Percentiles rank a stretch among this genome's conserved stretches.
These are phyloP conservation scores for Penicillium brevicompactum DNA, from an alignment of 2,329 filamentous ascomycete species.

Conservation along the genomic window DNA sequence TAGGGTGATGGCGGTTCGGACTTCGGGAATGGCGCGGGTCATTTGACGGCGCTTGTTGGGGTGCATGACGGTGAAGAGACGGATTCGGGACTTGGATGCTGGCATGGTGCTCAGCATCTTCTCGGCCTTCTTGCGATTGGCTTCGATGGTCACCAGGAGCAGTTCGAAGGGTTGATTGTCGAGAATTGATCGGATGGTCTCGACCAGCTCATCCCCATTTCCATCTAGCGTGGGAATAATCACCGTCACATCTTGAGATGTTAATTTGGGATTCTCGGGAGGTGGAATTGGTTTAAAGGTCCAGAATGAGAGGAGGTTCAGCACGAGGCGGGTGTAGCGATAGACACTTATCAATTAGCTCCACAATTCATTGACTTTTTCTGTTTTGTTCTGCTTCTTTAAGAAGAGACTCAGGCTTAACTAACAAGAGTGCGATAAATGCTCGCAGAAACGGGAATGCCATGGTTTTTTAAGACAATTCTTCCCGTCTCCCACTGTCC, in stretches of 20 bases:
- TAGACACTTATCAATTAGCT: slow-evolving; percentile 59
- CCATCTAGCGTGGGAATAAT: slow-evolving; percentile 92
- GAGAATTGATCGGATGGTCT: slow-evolving; percentile 67
- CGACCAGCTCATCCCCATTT: slow-evolving; percentile 77
- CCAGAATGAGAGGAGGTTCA: slow-evolving; percentile 86
- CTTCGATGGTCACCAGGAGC: slow-evolving; percentile 83
- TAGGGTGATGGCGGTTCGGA: slow-evolving; percentile 80
- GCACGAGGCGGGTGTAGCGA: slow-evolving; percentile 81
- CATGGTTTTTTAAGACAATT: slow-evolving; percentile 29
- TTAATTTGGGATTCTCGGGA: slow-evolving; percentile 77
- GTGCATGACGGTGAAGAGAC: slow-evolving; percentile 75
- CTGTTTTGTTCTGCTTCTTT: neutral
- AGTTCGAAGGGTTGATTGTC: slow-evolving; percentile 64
- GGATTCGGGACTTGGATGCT: slow-evolving; percentile 66
- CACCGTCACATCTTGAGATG: slow-evolving; percentile 83
- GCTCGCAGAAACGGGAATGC: slow-evolving; percentile 42
- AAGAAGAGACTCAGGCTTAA: neutral
- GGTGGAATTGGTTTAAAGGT: slow-evolving; percentile 82
- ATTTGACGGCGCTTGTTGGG: slow-evolving; percentile 96
- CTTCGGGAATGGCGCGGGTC: slow-evolving; percentile 83
- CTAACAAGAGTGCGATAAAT: slow-evolving; percentile 46
- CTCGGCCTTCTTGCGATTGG: slow-evolving; percentile 71
- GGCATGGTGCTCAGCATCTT: slow-evolving; percentile 59
- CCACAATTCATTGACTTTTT: neutral
- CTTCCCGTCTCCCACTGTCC: neutral